Evolutionary conservation across 306 rosid genomes (phyloP), one percentile per base, ranked within the genome.

Genomic region (Trifolium subterraneum): DNA sequence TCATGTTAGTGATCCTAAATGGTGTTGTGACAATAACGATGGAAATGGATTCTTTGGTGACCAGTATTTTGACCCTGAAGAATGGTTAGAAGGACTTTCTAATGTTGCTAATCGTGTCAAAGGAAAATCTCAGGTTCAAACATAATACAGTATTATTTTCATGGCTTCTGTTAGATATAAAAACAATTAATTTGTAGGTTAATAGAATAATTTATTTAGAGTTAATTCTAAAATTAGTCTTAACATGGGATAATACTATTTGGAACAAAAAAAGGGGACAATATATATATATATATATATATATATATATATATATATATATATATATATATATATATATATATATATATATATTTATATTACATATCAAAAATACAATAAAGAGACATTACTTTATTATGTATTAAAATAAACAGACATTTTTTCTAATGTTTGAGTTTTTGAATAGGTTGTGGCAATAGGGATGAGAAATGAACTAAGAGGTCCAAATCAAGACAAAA

Each of bases 1-100:
- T 22, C 86, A 85, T 33, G 80, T 85, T 7, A 73, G 84, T 29
- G 75, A 76, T 0, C 78, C 82, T 1, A 68, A 72, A 15, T 85
- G 88, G 86, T 85, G 86, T 1, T 85, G 86, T 36, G 39, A 15
- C 3, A 5, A 36, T 0, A 6, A 68, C 0, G 84, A 85, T 50
- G 86, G 78, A 1, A 82, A 85, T 48, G 80, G 72, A 0, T 85
- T 82, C 76, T 85, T 75, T 54, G 84, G 80, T 3, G 88, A 85
- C 3, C 9, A 10, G 9, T 15, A 56, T 36, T 82, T 82, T 6
- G 4, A 62, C 14, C 68, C 70, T 7, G 0, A 39, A 1, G 86
- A 82, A 76, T 85, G 88, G 86, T 33, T 79, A 1, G 22, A 31
- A 56, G 86, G 78, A 16, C 82, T 85, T 47, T 23, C 79, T 4